A percentile compares a stretch with the other conserved stretches of the same genome.
Conservation (phyloP, 176 grass and related monocot genomes). For the Oryza coarctata region DNA sequence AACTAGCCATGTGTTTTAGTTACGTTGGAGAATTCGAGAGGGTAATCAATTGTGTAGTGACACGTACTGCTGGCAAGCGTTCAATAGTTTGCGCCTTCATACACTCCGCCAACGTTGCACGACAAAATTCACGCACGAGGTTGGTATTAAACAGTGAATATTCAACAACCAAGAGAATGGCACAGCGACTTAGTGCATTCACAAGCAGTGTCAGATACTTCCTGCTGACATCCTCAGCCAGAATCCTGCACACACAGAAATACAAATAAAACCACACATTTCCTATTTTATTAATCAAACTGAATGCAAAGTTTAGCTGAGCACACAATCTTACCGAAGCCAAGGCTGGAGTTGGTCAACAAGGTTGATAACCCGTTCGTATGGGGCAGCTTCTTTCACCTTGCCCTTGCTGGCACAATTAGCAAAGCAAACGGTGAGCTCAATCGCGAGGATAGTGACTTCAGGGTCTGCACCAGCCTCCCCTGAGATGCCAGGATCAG, state of each 20-base stretch:
- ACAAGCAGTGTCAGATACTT: slow-evolving; percentile 52
- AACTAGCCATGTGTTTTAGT: neutral
- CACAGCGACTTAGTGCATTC: slow-evolving; percentile 60
- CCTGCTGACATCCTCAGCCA: slow-evolving; percentile 39
- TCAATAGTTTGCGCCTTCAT: slow-evolving; percentile 40
- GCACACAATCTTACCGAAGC: slow-evolving; percentile 47
- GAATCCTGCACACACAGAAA: slow-evolving; percentile 47
- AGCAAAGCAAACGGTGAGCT: slow-evolving; percentile 55
- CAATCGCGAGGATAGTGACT: slow-evolving; percentile 49
- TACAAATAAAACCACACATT: neutral
- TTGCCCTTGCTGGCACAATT: slow-evolving; percentile 63
- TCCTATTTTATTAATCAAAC: neutral
- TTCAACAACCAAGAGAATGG: slow-evolving; percentile 48
- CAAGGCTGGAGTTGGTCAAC: slow-evolving; percentile 64
- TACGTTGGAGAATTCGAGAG: slow-evolving; percentile 9
- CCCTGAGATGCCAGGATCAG: slow-evolving; percentile 34
- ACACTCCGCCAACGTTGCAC: slow-evolving; percentile 37
- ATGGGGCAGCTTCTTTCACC: slow-evolving; percentile 43
- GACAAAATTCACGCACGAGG: slow-evolving; percentile 48
- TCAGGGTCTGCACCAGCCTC: slow-evolving; percentile 59
- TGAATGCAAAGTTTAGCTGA: neutral
- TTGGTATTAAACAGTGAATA: slow-evolving; percentile 31
- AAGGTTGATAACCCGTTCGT: slow-evolving; percentile 50
- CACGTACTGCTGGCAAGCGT: slow-evolving; percentile 51
- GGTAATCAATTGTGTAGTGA: slow-evolving; percentile 15